A percentile compares a stretch with the other conserved stretches of the same genome.
These are phyloP conservation scores for Aspergillus asperescens DNA, from an alignment of 495 filamentous ascomycete genomes.

Conservation along the genomic window DNA sequence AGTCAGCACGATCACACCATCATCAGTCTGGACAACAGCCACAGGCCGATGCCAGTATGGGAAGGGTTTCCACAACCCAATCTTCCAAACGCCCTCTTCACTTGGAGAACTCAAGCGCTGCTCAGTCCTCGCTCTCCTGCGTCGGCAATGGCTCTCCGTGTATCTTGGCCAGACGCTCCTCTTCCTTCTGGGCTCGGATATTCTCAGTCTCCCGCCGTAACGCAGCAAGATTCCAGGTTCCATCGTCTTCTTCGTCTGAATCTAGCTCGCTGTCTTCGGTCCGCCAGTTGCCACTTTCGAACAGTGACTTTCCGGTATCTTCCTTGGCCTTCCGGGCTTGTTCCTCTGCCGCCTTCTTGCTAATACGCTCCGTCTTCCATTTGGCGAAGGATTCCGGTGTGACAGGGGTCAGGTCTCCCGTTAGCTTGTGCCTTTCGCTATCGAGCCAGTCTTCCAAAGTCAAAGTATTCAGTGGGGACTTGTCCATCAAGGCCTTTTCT, in stretches of 20 bases:
- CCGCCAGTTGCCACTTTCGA: slow-evolving; percentile 93
- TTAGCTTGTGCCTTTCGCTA: slow-evolving; percentile 87
- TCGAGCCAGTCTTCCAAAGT: slow-evolving; percentile 98
- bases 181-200: slow-evolving; percentile 42
- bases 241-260: slow-evolving; percentile 53
- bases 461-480: slow-evolving; percentile 87
- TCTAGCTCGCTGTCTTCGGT: slow-evolving; percentile 59
- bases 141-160: slow-evolving; percentile 25
- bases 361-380: slow-evolving; percentile 90
- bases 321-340: slow-evolving; percentile 87
- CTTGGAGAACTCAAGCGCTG: slow-evolving; percentile 15
- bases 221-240: slow-evolving; percentile 72
- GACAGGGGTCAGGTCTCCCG: slow-evolving; percentile 85
- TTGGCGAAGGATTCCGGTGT: slow-evolving; percentile 85
- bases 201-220: slow-evolving; percentile 66
- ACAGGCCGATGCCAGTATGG: slow-evolving; percentile 22
- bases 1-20: slow-evolving; percentile 23
- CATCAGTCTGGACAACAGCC: slow-evolving; percentile 22
- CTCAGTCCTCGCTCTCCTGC: slow-evolving; percentile 34
- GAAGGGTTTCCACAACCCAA: slow-evolving; percentile 24
- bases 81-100: slow-evolving; percentile 29
- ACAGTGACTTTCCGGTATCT: slow-evolving; percentile 87
- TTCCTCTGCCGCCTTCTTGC: slow-evolving; percentile 93
- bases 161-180: slow-evolving; percentile 39
- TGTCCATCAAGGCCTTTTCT: slow-evolving; percentile 96